Evolutionary conservation across 257 asterid genomes (phyloP), one percentile per base, ranked within the genome.

Genomic region (Mentha longifolia): DNA sequence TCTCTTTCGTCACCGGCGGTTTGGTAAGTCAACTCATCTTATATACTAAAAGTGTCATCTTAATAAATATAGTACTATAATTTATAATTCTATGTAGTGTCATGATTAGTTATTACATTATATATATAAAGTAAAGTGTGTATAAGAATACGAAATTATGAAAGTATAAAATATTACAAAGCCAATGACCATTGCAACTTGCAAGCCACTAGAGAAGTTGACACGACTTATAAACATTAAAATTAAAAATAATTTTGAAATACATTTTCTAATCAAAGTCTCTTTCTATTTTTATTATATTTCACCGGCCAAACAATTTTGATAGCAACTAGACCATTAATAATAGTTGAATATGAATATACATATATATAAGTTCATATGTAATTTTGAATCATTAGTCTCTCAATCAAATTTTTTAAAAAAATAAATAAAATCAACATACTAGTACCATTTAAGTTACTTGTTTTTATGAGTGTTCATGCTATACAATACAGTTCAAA

Each of bases 1-100:
- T 91, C 83, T 80, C 74, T 33, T 13, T 86, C 60, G 95, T 81
- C 78, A 89, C 96, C 46, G 97, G 97, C n/a, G 97, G 95, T 67
- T 79, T 87, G 92, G 97, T 91, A 77, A 71, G 82, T 73, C 68
- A 13, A 55, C 19, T 45, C 46, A 33, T 33, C 28, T 50, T 49
- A 4, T 45, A 42, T 42, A 0, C 46, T 45, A 12, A 45, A 11
- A 43, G 4, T 43, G 49, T 10, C 15, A 43, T 11, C 5, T 12
- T 15, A 45, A 9, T 45, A 45, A 45, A 3, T 45, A 11, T 9
- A 11, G 1, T 45, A 6, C 37, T 33, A 10, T 9, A 33, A 33
- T 33, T 3, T 33, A 33, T 33, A 33, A 6, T 33, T 33, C 5
- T 47, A 15, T 4, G 0, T 47, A 47, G 20, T 47, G 16, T 47